Evolutionary conservation across 2,329 filamentous ascomycete species (phyloP), one percentile per base, ranked within the genome.

Genomic region (Penicillium sp.): DNA sequence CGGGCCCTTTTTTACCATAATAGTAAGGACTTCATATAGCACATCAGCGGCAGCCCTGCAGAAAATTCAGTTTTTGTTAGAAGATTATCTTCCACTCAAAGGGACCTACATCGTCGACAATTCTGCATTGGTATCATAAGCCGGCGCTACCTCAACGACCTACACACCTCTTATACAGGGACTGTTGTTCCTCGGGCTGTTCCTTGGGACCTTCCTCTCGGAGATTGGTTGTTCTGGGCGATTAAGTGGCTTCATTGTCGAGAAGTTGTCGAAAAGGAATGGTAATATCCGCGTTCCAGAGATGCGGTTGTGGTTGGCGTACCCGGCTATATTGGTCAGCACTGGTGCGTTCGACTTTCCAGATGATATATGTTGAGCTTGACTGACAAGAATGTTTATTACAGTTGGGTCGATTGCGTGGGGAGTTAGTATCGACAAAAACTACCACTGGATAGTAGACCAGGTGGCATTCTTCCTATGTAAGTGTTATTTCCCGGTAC

Each of bases 1-100:
- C 0, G 88, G 87, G 0, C 89, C 89, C 65, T 85, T 86, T 81
- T 91, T 90, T 16, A 91, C 88, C 89, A 92, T 92, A 58, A 92
- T 81, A 16, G 85, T 90, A 82, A 92, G 89, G 44, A 92, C 84
- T 73, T 93, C 89, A 68, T 89, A 92, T 18, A 92, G 74, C 3
- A 84, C 83, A 72, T 92, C 83, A 13, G 76, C 76, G 6, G 76
- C 76, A 39, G 76, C 76, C 72, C 71, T 72, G n/a, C 4, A 44
- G 4, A 35, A 32, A 13, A 34, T 18, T 40, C 38, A 40, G 38
- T 40, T 3, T 40, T 22, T 40, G 20, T 24, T 9, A 16, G n/a
- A n/a, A n/a, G n/a, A n/a, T n/a, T 40, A 7, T 24, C 38, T 9
- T 40, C 20, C 2, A 22, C 9, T 24, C 10, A 13, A 24, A 3